phyloP scores from a whole-genome alignment of 2,329 filamentous ascomycete genomes.

The Alternaria tenuissima region DNA sequence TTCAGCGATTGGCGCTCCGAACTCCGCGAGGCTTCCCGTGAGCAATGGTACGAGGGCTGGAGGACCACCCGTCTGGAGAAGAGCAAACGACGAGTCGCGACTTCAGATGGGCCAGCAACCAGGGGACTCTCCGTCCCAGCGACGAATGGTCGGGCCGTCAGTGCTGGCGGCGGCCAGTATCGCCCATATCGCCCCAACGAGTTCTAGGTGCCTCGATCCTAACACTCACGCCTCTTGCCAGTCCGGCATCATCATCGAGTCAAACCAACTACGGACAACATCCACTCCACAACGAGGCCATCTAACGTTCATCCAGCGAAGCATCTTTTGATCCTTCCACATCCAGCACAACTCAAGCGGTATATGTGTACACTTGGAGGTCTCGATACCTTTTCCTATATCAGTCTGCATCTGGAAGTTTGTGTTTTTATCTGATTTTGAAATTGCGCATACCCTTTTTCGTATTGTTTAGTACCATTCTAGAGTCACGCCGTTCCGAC shows the following conservation, averaged over 20 bases:
- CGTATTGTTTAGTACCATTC: slow-evolving; percentile 25
- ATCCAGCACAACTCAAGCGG: slow-evolving; percentile 2
- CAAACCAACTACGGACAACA: neutral
- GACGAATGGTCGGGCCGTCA: slow-evolving; percentile 45
- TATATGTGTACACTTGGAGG: slow-evolving; percentile 4
- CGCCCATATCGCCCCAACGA: slow-evolving; percentile 36
- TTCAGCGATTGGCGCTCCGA: slow-evolving; percentile 94
- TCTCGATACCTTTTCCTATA: slow-evolving; percentile 17
- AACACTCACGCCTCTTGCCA: neutral
- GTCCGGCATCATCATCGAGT: neutral
- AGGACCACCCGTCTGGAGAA: slow-evolving; percentile 66
- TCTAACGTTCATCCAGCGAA: neutral
- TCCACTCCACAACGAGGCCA: neutral
- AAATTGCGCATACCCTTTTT: slow-evolving; percentile 38
- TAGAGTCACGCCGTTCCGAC: slow-evolving; percentile 25
- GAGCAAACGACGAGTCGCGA: slow-evolving; percentile 35
- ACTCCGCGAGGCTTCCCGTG: slow-evolving; percentile 86
- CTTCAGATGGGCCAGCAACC: slow-evolving; percentile 41
- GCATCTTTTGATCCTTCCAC: slow-evolving; percentile 4
- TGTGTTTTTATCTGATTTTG: slow-evolving; percentile 20
- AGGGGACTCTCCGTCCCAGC: slow-evolving; percentile 36
- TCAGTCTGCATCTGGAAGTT: slow-evolving; percentile 14
- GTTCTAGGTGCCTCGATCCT: slow-evolving; percentile 17
- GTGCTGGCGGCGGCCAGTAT: slow-evolving; percentile 40
- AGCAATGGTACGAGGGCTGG: slow-evolving; percentile 97